Percentiles rank a stretch among this genome's conserved stretches.
Conservation (phyloP, 129 eudicot species). For the Artemisia annua region DNA sequence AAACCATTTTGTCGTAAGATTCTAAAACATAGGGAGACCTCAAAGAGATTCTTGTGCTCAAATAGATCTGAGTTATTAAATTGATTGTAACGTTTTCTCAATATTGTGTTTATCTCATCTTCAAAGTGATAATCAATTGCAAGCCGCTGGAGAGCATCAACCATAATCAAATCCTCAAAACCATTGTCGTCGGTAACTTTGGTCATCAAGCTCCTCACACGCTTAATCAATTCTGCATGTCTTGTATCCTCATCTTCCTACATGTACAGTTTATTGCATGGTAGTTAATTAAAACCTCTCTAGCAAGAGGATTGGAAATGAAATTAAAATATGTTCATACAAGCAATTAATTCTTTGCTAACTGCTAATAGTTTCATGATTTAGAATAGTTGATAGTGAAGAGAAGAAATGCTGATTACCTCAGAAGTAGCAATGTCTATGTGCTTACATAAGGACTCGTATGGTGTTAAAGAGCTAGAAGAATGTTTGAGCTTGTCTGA, state of each 20-base stretch:
- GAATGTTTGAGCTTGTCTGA: background rate
- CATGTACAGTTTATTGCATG: too few species aligned
- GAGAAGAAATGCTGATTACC: background rate
- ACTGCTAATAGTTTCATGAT: too few species aligned
- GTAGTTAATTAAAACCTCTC: too few species aligned
- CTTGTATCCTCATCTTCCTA: too few species aligned
- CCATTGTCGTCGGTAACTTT: background rate
- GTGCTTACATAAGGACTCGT: conserved; percentile 3
- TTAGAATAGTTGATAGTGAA: background rate
- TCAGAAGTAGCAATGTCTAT: background rate
- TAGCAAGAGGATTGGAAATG: too few species aligned
- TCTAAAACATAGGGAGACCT: conserved; percentile 9
- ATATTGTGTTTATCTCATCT: conserved; percentile 4
- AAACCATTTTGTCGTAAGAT: conserved; percentile 17
- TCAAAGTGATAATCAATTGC: conserved; percentile 12
- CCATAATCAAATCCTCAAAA: conserved; percentile 17
- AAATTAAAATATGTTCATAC: too few species aligned
- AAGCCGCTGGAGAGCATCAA: conserved; percentile 20
- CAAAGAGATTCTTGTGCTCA: background rate
- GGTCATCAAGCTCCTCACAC: background rate
- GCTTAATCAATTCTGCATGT: background rate
- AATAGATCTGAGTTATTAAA: background rate
- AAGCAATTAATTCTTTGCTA: too few species aligned
- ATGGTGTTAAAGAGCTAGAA: background rate
- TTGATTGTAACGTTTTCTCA: conserved; percentile 1